Evolutionary conservation across 371 early-diverging fungal genomes (phyloP), one percentile per base, ranked within the genome.

Genomic region (Saksenaea oblongispora): DNA sequence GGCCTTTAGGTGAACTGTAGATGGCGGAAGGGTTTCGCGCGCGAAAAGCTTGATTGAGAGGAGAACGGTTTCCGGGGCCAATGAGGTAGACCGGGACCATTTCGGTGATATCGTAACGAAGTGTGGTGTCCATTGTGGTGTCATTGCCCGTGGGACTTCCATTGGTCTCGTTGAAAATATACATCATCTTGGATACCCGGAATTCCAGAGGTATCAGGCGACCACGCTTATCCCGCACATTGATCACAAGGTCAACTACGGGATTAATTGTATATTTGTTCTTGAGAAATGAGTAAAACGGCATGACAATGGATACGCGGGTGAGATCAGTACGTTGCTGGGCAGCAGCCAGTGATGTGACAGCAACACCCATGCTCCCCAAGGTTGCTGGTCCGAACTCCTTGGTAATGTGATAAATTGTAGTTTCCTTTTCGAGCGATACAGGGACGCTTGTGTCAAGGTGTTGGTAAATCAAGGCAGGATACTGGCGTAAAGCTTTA

Each of bases 331-430:
- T 74, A 3, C 72, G 71, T 60, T 86, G 84, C 39, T 89, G 89
- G 5, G 87, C 87, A 15, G 78, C 61, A 4, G 87, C 84, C 10
- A 89, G 70, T 1, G 85, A 84, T 13, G 89, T 89, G n/a, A 87
- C 82, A 5, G 85, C 79, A 74, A 78, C 80, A 15, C 89, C 89
- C 28, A 88, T 67, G 9, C 82, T 81, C 24, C 86, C 82, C 79
- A 82, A 74, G 5, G 84, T 69, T 0, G 87, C 87, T 2, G 71
- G 65, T 0, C 84, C 85, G 70, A 84, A 86, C 56, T 86, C 87
- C 51, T 84, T 84, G 39, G 84, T 82, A 39, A 86, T 73, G 58
- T 86, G 87, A 55, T 81, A 86, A 15, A 86, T 69, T n/a, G 74
- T 60, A 15, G 82, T 79, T 4, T 73, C 83, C 54, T 71, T 69